Base-by-base conservation (phyloP, 2,329 filamentous ascomycete genomes). In the Myriosclerotinia curreyana region DNA sequence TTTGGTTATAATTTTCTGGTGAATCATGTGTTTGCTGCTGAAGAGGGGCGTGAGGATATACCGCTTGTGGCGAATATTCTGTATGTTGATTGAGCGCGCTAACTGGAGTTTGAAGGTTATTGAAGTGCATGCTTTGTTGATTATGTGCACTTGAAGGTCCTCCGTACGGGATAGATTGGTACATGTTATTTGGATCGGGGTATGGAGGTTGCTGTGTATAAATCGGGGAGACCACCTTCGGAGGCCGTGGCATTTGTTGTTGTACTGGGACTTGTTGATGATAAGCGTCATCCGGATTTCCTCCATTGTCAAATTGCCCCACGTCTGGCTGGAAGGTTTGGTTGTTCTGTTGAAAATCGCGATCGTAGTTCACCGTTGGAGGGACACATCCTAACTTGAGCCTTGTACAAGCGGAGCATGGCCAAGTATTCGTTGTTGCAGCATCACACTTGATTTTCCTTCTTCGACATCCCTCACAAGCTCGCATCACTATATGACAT, bases 361-460 rank as follows among this genome's bases (percentile, higher is more conserved):
- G 70, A 66, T 75, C 74, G 65, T 75, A 75, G 48, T 72, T 74
- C 46, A 75, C 72, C 25, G 73, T 75, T 22, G 94, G 95, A 53
- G 92, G 92, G 34, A 97, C 88, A 76, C 95, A 98, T 72, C 95
- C 91, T 66, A 97, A 84, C 79, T 97, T 98, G 67, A 98, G 81
- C 56, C 94, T 86, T 67, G 92, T 89, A 76, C 94, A 99, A 44
- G 95, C 92, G 49, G 93, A 95, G 77, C 94, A 98, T 36, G 95
- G 95, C 94, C 95, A 98, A 46, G 92, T 92, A 76, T 98, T 97
- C 49, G 93, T 97, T 17, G 94, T 96, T 25, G 94, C 94, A 60
- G 94, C 92, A 79, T 98, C 95, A 79, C 94, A 99, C 77, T 96
- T 96, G 75, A 99, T 99, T 78, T 99, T 99, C 73, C 94, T 86